Evolutionary conservation across 2,329 filamentous ascomycete species (phyloP), one percentile per base, ranked within the genome.

Genomic region (Colletotrichum sidae): DNA sequence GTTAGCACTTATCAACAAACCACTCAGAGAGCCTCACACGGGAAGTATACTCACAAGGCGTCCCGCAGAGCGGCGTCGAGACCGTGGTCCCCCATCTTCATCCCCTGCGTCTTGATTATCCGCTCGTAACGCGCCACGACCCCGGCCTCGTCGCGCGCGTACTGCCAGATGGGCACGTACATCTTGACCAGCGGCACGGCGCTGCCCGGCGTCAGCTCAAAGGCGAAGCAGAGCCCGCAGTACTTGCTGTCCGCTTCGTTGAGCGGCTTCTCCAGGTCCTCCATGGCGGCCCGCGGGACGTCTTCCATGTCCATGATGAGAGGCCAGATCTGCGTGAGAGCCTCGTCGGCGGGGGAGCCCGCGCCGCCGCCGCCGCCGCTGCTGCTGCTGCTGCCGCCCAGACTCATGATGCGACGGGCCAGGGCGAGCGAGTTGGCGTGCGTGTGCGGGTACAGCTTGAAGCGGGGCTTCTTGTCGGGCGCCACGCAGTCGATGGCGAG

Each of bases 1-100:
- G 34, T 60, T 25, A 61, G 39, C 6, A 38, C 13, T n/a, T 4
- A 38, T 15, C 3, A 35, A 25, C 11, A 38, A 7, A 12, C 8
- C 2, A n/a, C 9, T n/a, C 7, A n/a, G 13, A 11, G 2, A 15
- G 1, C 15, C 10, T n/a, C 8, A 2, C 12, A 13, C 8, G 8
- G 46, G 44, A 10, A 10, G 10, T 2, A 35, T 38, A 65, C 61
- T 65, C 15, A 62, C 62, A 65, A 65, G 52, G 62, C 51, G 13
- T 47, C 12, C 13, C 47, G 15, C 3, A 65, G 4, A 49, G 33
- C 52, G 34, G 57, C 17, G 38, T 11, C n/a, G 33, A 65, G 17
- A 35, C 44, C 25, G 51, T 13, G n/a, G 38, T 56, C 10, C 12
- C 61, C 61, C 39, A 11, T 39, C 13, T 37, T 51, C 38, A 41